These are phyloP conservation scores for Euphorbia pulcherrima DNA, from an alignment of 345 rosid genomes.

Conservation along the genomic window DNA sequence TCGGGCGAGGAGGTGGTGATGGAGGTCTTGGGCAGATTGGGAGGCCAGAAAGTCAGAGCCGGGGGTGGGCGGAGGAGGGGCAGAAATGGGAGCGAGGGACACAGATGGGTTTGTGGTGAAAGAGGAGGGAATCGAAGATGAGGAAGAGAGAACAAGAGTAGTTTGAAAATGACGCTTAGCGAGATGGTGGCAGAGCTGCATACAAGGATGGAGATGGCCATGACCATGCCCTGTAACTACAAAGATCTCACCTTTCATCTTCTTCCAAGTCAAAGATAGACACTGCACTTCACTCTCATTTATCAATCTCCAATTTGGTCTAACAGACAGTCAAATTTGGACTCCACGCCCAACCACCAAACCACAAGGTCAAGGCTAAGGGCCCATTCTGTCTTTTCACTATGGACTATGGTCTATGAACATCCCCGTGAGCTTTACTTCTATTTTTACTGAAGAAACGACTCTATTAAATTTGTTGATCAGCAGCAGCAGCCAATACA, in stretches of 20 bases:
- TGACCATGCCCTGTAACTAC: conserved; percentile 28
- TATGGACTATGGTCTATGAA: too few species aligned
- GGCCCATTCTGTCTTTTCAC: too few species aligned
- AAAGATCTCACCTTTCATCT: conserved; percentile 21
- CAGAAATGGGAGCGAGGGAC: conserved; percentile 10
- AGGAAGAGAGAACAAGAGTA: conserved; percentile 27
- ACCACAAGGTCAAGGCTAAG: too few species aligned
- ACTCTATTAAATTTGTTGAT: too few species aligned
- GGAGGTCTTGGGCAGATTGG: conserved; percentile 25
- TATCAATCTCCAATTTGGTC: too few species aligned
- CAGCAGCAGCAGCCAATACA: too few species aligned
- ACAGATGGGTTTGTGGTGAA: conserved; percentile 18
- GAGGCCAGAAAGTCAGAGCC: not conserved
- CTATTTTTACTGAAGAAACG: too few species aligned
- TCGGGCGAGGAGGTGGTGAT: conserved; percentile 15
- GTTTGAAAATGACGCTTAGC: conserved; percentile 9
- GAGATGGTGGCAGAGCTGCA: conserved; percentile 32
- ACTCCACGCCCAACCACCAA: too few species aligned
- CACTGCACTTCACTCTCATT: too few species aligned
- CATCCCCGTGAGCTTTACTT: too few species aligned
- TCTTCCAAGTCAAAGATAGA: too few species aligned
- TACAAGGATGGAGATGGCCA: conserved; percentile 32
- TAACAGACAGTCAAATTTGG: too few species aligned
- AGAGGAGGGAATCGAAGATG: conserved; percentile 25
- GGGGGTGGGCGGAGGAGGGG: conserved; percentile 6